Evolutionary conservation across 192 early-diverging fungal genomes (phyloP), one percentile per base, ranked within the genome.

Genomic region (Paraglomus brasilianum): DNA sequence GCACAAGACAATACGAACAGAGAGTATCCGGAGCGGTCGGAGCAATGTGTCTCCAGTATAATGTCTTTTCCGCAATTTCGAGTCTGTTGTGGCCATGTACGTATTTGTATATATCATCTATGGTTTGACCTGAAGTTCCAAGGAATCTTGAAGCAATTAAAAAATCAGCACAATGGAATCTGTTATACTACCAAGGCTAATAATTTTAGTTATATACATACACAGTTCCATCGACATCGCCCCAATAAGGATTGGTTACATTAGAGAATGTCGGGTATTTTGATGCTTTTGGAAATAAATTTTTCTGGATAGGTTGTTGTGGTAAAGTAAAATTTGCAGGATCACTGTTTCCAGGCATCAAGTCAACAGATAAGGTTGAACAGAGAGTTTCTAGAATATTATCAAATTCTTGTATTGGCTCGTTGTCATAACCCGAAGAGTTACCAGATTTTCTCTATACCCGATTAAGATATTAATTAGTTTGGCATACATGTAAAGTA

Each of bases 11-110:
- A 13, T 7, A 72, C 85, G 73, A 80, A 92, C 93, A 94, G 64
- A 98, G 80, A 11, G 95, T 97, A 78, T 98, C 97, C 0, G 97
- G 97, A 6, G 94, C 91, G 24, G 93, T 87, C 0, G 97, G 97
- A 11, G 94, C 94, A 8, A 98, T 80, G 58, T 98, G 95, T 5
- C 88, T 82, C 94, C 95, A 97, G 21, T 74, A 64, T 46, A 98
- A 74, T 1, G 88, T 90, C 15, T 74, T 56, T 43, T 84, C 87
- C 5, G 92, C 89, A 82, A 98, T 80, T 52, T 81, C 75, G n/a
- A 94, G 70, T 19, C 90, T 80, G 50, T 88, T 78, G 11, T 80
- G 80, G 39, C 66, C 56, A 5, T 76, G 70, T 0, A 82, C 71
- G 77, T 92, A 96, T 74, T 83, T 86, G 72, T 74, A 84, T 40